Percentiles rank a stretch among this genome's conserved stretches.
Evolutionary conservation across 2,329 filamentous ascomycete species (phyloP).

Genomic region (Hirsutella minnesotensis): DNA sequence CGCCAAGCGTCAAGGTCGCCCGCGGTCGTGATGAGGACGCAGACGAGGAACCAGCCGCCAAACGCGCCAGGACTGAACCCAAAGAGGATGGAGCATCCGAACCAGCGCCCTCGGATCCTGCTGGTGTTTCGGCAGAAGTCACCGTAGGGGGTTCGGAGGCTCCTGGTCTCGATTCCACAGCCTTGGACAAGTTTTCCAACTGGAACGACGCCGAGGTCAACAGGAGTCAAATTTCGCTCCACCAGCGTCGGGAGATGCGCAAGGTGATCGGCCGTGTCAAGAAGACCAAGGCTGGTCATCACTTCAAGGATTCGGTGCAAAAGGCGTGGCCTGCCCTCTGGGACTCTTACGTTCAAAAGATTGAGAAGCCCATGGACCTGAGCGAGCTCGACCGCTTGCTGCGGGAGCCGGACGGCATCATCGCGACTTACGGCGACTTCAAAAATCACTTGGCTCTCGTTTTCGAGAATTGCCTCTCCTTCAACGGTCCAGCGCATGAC

Average conservation of each 20-base stretch:
- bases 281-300: conserved; percentile 68
- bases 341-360: conserved; percentile 54
- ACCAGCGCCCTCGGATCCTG: conserved; percentile 9
- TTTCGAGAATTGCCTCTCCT: conserved; percentile 64
- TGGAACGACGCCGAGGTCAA: conserved; percentile 32
- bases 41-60: conserved; percentile 54
- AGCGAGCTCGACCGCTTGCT: conserved; percentile 70
- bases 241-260: conserved; percentile 50
- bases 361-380: conserved; percentile 77
- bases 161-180: conserved; percentile 5
- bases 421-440: conserved; percentile 60
- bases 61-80: conserved; percentile 65
- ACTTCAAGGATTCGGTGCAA: conserved; percentile 71
- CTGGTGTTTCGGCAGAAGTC: conserved; percentile 2
- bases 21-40: conserved; percentile 70
- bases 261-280: conserved; percentile 64
- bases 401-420: conserved; percentile 47
- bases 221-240: conserved; percentile 39
- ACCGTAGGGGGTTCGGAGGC: conserved; percentile 4
- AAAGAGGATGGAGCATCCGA: conserved; percentile 24
- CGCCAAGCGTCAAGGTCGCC: conserved; percentile 48
- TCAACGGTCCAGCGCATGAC: conserved; percentile 70
- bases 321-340: conserved; percentile 65
- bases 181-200: conserved; percentile 20
- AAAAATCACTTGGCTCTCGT: conserved; percentile 66